These are phyloP conservation scores for Phytomonas sp. DNA, from an alignment of 208 protist species.

Conservation along the genomic window DNA sequence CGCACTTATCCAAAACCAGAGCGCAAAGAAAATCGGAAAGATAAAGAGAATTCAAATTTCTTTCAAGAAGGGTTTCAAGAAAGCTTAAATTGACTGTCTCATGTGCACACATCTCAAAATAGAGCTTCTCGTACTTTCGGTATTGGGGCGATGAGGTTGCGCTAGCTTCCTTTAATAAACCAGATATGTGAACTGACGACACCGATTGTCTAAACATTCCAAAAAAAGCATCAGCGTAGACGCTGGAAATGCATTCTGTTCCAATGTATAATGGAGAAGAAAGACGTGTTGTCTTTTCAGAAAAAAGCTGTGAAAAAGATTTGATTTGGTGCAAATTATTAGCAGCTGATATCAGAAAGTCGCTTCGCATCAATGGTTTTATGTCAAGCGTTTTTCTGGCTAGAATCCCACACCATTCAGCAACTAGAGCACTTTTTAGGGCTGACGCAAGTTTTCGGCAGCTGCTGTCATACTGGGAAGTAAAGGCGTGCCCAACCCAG, in stretches of 20 bases:
- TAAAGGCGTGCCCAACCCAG: slow-evolving; percentile 32
- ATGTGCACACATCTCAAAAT: background rate
- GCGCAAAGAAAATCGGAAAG: background rate
- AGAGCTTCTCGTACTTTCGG: background rate
- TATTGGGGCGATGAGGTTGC: background rate
- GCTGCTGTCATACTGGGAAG: slow-evolving; percentile 16
- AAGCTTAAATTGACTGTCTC: background rate
- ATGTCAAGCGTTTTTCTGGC: slow-evolving; percentile 20
- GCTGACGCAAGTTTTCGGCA: slow-evolving; percentile 27
- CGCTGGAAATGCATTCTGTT: background rate
- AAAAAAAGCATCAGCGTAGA: background rate
- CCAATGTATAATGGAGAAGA: background rate
- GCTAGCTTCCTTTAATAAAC: background rate
- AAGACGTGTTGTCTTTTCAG: background rate
- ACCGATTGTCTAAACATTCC: background rate
- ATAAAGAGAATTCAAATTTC: background rate
- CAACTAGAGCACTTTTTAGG: slow-evolving; percentile 33
- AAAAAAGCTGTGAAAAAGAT: background rate
- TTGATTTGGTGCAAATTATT: background rate
- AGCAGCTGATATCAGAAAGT: background rate
- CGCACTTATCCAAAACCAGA: background rate
- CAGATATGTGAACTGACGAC: background rate
- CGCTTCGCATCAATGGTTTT: background rate
- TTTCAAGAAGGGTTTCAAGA: background rate
- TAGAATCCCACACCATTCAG: slow-evolving; percentile 43